Evolutionary conservation across 2,329 filamentous ascomycete species (phyloP), one percentile per base, ranked within the genome.

Genomic region (Torrubiella hemipterigena): DNA sequence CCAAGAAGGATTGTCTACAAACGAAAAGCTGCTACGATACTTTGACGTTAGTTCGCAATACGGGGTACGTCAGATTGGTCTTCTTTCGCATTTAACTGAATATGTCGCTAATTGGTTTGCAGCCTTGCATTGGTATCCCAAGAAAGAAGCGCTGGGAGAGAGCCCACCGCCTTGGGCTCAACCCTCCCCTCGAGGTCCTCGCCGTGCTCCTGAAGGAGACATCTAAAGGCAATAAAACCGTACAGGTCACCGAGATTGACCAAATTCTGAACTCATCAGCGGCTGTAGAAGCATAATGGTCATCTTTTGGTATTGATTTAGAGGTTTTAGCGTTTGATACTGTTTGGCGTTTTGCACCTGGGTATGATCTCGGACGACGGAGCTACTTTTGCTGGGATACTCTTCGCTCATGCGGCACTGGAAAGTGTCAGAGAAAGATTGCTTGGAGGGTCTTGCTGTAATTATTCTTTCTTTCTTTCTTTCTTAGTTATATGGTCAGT

Each of bases 21-120:
- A 80, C 34, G 87, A 96, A 65, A 94, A 89, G 63, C 75, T 96
- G 17, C 56, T 96, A 46, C 67, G 89, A 40, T 83, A 94, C 52
- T 98, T 91, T 57, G 91, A 98, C 52, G 80, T 93, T 42, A 91
- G 79, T 48, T 83, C 73, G 37, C 83, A 94, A 47, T 98, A 83
- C 53, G 91, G 91, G 34, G 86, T 93, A 73, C 63, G 82, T 75
- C n/a, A 32, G 4, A 22, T 19, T 16, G 13, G 21, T 12, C 13
- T 23, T 21, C 13, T 13, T 30, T 31, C 17, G 28, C 31, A 42
- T 38, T 43, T 41, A 41, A 29, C 34, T 12, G 22, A 24, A 20
- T n/a, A 18, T 29, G 6, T 15, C 10, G 18, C 14, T 29, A n/a
- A 26, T 25, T 31, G n/a, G 24, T 14, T 8, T 19, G 15, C 17